A percentile compares a stretch with the other conserved stretches of the same genome.
These are phyloP conservation scores for Simmondsia chinensis DNA, from an alignment of 148 eudicot genomes.

Conservation along the genomic window DNA sequence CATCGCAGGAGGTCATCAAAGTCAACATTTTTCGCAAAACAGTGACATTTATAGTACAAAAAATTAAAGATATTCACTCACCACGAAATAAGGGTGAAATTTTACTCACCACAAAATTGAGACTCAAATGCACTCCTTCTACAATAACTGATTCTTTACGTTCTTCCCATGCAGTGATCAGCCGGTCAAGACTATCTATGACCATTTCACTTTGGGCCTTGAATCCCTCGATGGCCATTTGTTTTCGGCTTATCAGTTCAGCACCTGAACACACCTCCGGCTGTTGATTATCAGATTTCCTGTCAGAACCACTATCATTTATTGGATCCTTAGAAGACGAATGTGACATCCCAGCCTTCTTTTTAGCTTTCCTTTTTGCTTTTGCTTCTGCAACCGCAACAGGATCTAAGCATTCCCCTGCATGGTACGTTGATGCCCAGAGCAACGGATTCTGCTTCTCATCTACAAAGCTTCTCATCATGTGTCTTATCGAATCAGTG, in stretches of 20 bases:
- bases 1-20: background rate
- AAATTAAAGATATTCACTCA: too few relatives aligned
- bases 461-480: constrained; percentile 98
- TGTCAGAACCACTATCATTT: constrained; percentile 24
- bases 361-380: constrained; percentile 76
- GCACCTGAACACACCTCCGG: constrained; percentile 24
- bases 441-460: constrained; percentile 86
- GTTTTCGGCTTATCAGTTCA: constrained; percentile 62
- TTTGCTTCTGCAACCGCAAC: constrained; percentile 89
- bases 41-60: background rate
- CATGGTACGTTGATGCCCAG: constrained; percentile 98
- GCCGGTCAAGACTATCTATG: constrained; percentile 90
- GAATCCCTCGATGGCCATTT: constrained; percentile 93
- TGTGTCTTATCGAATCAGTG: constrained; percentile 93
- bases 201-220: constrained; percentile 99
- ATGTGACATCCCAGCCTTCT: constrained; percentile 31
- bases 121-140: constrained; percentile 98
- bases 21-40: constrained; percentile 1
- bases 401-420: constrained; percentile 84
- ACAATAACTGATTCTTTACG: constrained; percentile 90
- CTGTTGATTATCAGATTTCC: constrained; percentile 26
- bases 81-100: background rate
- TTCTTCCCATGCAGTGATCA: constrained; percentile 92
- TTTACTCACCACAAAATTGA: constrained; percentile 79
- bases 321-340: constrained; percentile 29